These are phyloP conservation scores for Coniferiporia sulphurascens DNA, from an alignment of 1,284 basidiomycete genomes.

Conservation along the genomic window DNA sequence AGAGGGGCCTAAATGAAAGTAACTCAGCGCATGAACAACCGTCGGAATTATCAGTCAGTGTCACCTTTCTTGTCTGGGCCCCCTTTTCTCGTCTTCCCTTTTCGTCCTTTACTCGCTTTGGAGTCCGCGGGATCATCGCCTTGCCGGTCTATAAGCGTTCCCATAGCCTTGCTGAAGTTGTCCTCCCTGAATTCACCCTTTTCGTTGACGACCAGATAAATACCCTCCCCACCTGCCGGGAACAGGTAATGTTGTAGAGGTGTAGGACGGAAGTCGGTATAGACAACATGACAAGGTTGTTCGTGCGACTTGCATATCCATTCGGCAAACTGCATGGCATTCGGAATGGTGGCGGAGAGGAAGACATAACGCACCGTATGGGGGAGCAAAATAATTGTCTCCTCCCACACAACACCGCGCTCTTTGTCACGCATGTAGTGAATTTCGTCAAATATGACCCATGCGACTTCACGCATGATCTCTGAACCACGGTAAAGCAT, in stretches of 20 bases:
- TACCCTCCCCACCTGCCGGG: slow-evolving; percentile 93
- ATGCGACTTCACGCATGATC: slow-evolving; percentile 99
- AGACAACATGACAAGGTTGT: slow-evolving; percentile 98
- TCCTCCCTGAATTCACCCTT: slow-evolving; percentile 96
- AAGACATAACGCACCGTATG: slow-evolving; percentile 97
- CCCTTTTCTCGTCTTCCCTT: slow-evolving; percentile 88
- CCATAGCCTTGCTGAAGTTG: slow-evolving; percentile 98
- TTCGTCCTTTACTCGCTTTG: slow-evolving; percentile 74
- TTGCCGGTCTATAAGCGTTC: slow-evolving; percentile 75
- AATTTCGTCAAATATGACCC: slow-evolving; percentile 99
- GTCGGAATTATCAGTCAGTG: neutral
- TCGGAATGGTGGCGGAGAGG: slow-evolving; percentile 99
- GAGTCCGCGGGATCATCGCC: slow-evolving; percentile 95
- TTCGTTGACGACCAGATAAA: slow-evolving; percentile 97
- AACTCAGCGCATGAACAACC: slow-evolving; percentile 11
- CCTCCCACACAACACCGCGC: slow-evolving; percentile 84
- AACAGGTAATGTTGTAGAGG: slow-evolving; percentile 98
- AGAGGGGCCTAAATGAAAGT: slow-evolving; percentile 55
- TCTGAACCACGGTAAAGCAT: slow-evolving; percentile 99
- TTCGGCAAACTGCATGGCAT: slow-evolving; percentile 99
- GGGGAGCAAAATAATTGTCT: slow-evolving; percentile 95
- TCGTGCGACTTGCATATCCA: slow-evolving; percentile 98
- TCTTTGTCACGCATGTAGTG: slow-evolving; percentile 99
- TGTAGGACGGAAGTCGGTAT: slow-evolving; percentile 98
- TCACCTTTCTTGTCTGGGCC: slow-evolving; percentile 80